Conservation (phyloP, 129 eudicot species). For the Arctium minus region DNA sequence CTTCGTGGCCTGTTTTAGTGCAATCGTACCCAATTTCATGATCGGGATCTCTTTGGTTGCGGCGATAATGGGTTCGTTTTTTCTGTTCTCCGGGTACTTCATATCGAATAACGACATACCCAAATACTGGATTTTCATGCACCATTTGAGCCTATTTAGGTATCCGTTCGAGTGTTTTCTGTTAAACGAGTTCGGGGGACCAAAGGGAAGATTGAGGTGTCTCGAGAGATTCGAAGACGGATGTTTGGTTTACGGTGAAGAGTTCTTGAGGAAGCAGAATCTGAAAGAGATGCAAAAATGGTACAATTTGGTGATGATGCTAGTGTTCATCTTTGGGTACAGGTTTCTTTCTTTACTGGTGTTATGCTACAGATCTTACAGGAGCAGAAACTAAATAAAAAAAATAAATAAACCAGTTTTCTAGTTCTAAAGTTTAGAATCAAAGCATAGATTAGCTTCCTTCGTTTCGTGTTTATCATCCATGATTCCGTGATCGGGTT, state of each 20-base stretch:
- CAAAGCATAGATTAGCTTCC: background rate
- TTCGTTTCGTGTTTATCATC: background rate
- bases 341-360: slow-evolving; percentile 50
- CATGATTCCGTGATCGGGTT: background rate
- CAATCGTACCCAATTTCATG: slow-evolving; percentile 62
- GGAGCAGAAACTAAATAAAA: slow-evolving; percentile 31
- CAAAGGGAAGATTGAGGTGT: slow-evolving; percentile 42
- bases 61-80: slow-evolving; percentile 69
- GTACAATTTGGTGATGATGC: slow-evolving; percentile 61
- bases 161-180: slow-evolving; percentile 74
- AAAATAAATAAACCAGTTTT: background rate
- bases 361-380: slow-evolving; percentile 45
- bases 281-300: slow-evolving; percentile 57
- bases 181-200: slow-evolving; percentile 71
- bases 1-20: slow-evolving; percentile 53
- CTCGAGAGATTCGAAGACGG: slow-evolving; percentile 43
- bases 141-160: slow-evolving; percentile 65
- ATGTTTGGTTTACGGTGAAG: slow-evolving; percentile 51
- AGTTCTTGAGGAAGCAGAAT: slow-evolving; percentile 44
- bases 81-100: slow-evolving; percentile 79
- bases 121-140: slow-evolving; percentile 62
- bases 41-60: slow-evolving; percentile 57
- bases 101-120: slow-evolving; percentile 59
- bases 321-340: slow-evolving; percentile 51
- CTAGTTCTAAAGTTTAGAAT: background rate